Conservation (phyloP, 164 flowering plant genomes). For the Dillenia turbinata region DNA sequence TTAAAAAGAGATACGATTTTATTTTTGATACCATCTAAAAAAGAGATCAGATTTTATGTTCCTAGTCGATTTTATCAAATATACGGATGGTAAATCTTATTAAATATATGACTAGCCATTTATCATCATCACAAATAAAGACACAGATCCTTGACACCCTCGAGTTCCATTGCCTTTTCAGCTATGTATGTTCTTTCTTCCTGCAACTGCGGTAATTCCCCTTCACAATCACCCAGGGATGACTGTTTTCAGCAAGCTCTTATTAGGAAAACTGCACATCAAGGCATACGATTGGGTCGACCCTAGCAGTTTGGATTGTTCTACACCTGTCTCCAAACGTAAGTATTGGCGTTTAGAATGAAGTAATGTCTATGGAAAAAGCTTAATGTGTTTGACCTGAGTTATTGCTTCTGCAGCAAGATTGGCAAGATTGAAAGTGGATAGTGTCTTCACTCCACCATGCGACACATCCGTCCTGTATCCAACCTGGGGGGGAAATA, state of each 20-base stretch:
- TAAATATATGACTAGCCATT: no score
- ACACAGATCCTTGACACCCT: no score
- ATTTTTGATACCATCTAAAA: no score
- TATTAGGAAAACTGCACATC: conserved; percentile 78
- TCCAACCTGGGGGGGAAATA: conserved; percentile 86
- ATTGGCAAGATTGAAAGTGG: conserved; percentile 58
- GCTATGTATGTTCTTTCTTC: conserved; percentile 78
- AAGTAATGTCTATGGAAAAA: not conserved
- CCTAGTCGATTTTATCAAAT: no score
- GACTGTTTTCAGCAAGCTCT: conserved; percentile 91
- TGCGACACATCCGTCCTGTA: conserved; percentile 70
- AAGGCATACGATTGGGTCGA: conserved; percentile 79
- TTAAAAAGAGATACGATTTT: no score
- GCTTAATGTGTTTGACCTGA: not conserved
- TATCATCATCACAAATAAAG: not conserved
- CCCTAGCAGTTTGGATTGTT: conserved; percentile 13
- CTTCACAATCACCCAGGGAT: conserved; percentile 93
- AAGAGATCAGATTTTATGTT: no score
- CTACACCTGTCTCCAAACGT: conserved; percentile 29
- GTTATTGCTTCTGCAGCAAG: conserved; percentile 36
- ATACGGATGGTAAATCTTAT: no score
- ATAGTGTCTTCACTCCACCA: conserved; percentile 59
- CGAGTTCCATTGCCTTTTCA: conserved; percentile 26
- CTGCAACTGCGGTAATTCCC: conserved; percentile 67
- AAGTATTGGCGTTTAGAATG: conserved; percentile 13